Percentiles rank a stretch among this genome's conserved stretches.
phyloP scores from a whole-genome alignment of 148 eudicot species.

The Mesembryanthemum crystallinum region DNA sequence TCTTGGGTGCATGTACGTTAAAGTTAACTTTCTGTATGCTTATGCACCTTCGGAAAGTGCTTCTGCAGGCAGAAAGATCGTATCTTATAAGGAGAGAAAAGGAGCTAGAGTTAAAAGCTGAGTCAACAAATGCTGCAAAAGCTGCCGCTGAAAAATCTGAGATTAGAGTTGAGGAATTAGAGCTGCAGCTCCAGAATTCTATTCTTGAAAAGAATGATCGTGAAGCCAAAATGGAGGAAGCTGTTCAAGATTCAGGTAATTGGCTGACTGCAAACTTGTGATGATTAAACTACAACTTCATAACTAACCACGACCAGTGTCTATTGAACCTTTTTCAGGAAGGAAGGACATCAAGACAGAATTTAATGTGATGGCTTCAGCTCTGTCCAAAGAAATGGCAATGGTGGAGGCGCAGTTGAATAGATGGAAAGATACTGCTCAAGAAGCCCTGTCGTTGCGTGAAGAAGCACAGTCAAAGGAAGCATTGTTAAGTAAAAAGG shows the following conservation, averaged over 20 bases:
- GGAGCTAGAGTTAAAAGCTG: conserved; percentile 57
- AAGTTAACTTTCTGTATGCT: conserved; percentile 1
- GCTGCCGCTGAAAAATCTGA: conserved; percentile 47
- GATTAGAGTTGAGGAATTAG: conserved; percentile 66
- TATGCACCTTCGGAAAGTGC: conserved; percentile 26
- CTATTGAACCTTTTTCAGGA: conserved; percentile 42
- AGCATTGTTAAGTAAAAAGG: conserved; percentile 62
- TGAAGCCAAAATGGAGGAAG: conserved; percentile 91
- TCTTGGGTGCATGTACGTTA: not conserved
- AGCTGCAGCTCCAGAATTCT: conserved; percentile 51
- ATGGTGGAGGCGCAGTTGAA: conserved; percentile 88
- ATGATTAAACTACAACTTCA: conserved; percentile 2
- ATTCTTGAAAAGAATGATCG: conserved; percentile 68
- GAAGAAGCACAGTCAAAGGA: conserved; percentile 62
- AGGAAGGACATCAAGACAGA: conserved; percentile 82
- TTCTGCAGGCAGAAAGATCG: conserved; percentile 78
- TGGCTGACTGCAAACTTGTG: conserved; percentile 8
- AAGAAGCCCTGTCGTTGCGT: conserved; percentile 69
- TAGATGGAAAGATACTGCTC: conserved; percentile 80
- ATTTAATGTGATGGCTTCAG: conserved; percentile 79
- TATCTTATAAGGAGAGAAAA: conserved; percentile 69
- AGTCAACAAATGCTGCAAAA: conserved; percentile 50
- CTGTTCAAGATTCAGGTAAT: conserved; percentile 86
- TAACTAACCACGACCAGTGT: not conserved
- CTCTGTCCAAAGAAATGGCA: conserved; percentile 83